These are phyloP conservation scores for Eutrema yunnanense DNA, from an alignment of 345 rosid species.

Conservation along the genomic window DNA sequence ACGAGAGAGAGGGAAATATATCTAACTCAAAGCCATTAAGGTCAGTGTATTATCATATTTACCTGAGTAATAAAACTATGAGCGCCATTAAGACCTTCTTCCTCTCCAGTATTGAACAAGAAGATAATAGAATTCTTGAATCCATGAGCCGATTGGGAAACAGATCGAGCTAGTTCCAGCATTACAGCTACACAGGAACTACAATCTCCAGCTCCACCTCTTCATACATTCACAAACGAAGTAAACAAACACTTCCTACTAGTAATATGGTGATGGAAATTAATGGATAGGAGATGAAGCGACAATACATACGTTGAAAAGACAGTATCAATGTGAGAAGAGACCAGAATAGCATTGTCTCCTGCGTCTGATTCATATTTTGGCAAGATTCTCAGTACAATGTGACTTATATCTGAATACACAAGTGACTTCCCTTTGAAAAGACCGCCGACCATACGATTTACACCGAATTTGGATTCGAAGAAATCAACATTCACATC, in stretches of 20 bases:
- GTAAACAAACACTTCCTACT: neutral
- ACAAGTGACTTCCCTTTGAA: constrained; percentile 74
- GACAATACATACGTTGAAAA: constrained; percentile 59
- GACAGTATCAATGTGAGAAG: constrained; percentile 94
- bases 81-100: constrained; percentile 96
- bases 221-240: constrained; percentile 29
- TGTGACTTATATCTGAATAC: constrained; percentile 77
- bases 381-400: constrained; percentile 67
- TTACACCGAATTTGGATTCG: constrained; percentile 60
- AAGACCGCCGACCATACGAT: constrained; percentile 53
- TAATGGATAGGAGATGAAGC: constrained; percentile 14
- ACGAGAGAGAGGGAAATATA: neutral
- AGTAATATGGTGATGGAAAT: neutral
- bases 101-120: constrained; percentile 90
- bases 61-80: constrained; percentile 99
- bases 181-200: constrained; percentile 94
- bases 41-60: neutral
- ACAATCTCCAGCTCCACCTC: constrained; percentile 98
- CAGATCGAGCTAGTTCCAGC: constrained; percentile 91
- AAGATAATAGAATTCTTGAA: constrained; percentile 84
- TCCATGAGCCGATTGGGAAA: constrained; percentile 94
- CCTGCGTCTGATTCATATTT: constrained; percentile 66
- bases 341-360: constrained; percentile 76
- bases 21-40: neutral
- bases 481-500: constrained; percentile 78